Conservation (phyloP, 495 filamentous ascomycete species). For the Cercophora newfieldiana region DNA sequence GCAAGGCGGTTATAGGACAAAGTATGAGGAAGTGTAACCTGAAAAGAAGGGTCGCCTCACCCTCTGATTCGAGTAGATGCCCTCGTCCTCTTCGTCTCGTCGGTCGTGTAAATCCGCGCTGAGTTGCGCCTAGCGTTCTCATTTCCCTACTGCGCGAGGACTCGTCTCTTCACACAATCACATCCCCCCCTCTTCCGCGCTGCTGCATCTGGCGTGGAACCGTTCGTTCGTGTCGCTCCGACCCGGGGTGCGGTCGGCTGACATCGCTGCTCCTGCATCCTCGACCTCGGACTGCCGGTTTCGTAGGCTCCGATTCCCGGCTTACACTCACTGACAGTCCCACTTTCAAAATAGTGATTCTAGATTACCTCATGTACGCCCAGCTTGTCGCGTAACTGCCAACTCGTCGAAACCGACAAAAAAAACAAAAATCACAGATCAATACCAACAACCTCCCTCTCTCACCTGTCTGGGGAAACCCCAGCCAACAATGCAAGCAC, state of each 20-base stretch:
- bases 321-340: too few species aligned
- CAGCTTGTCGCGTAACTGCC: not conserved
- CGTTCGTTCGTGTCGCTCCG: not conserved
- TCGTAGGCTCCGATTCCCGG: not conserved
- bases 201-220: constrained; percentile 11
- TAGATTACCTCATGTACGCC: not conserved
- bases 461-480: not conserved
- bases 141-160: not conserved
- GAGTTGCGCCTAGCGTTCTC: constrained; percentile 10
- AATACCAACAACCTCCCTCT: not conserved
- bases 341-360: not conserved
- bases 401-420: not conserved
- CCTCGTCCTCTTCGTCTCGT: not conserved
- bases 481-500: too few species aligned
- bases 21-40: too few species aligned
- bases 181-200: not conserved
- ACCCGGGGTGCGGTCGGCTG: not conserved
- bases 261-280: not conserved
- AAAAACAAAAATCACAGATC: not conserved
- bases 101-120: constrained; percentile 5
- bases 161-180: constrained; percentile 2
- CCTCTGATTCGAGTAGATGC: not conserved
- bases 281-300: not conserved
- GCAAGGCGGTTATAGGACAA: not conserved
- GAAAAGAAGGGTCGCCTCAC: not conserved